These are phyloP conservation scores for Phytopythium litorale DNA, from an alignment of 352 stramenopile species.

Conservation along the genomic window DNA sequence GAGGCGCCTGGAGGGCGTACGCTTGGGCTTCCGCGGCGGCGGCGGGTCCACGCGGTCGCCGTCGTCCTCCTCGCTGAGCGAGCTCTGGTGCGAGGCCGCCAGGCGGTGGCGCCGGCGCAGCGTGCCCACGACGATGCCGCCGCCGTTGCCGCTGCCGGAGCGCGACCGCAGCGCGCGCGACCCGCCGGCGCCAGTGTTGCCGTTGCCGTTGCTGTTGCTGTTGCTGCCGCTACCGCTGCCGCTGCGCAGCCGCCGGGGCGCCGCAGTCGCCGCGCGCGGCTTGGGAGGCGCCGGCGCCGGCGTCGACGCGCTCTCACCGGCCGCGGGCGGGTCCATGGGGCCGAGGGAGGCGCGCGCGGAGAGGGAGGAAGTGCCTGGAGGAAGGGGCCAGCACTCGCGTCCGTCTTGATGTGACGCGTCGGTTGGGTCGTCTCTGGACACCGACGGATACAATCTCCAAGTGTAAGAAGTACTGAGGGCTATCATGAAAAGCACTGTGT, in stretches of 20 bases:
- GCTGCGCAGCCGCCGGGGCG: conserved; percentile 45
- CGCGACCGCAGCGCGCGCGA: conserved; percentile 15
- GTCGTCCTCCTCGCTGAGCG: conserved; percentile 26
- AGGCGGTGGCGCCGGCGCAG: conserved; percentile 32
- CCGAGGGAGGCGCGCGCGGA: too few species aligned
- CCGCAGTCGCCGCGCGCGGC: conserved; percentile 21
- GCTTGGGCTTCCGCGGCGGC: conserved; percentile 6
- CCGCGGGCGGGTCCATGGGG: neutral
- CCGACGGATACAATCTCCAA: too few species aligned
- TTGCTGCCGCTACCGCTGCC: conserved; percentile 50
- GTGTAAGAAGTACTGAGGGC: too few species aligned
- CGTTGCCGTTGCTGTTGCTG: conserved; percentile 35
- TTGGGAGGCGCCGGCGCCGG: conserved; percentile 27
- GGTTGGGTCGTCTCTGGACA: neutral
- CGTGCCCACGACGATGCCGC: conserved; percentile 30
- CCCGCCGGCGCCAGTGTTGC: conserved; percentile 8
- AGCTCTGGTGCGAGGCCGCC: conserved; percentile 18
- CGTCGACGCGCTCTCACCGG: conserved; percentile 6
- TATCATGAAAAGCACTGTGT: neutral
- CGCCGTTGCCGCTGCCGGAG: conserved; percentile 25
- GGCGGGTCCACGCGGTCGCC: conserved; percentile 15
- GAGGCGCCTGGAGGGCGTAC: neutral
- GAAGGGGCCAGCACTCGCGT: too few species aligned
- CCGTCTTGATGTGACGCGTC: neutral
- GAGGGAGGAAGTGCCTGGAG: too few species aligned